phyloP scores from a whole-genome alignment of 495 filamentous ascomycete genomes.

The Penicillium egyptiacum region DNA sequence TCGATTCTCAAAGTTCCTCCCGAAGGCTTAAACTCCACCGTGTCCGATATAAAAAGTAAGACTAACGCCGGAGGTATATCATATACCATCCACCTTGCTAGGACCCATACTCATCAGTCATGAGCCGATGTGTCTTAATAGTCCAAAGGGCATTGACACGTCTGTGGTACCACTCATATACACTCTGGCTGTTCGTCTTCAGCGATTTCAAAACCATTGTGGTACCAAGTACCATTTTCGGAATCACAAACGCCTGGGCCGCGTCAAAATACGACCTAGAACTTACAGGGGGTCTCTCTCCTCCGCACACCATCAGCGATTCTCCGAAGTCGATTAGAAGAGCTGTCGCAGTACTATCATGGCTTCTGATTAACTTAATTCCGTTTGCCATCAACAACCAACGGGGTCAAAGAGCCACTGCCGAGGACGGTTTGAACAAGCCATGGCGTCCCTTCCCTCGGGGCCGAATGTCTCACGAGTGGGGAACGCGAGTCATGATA shows the following conservation, averaged over 20 bases:
- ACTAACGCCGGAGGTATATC: background rate
- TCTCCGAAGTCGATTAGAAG: background rate
- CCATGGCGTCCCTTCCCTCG: constrained; percentile 40
- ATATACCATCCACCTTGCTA: background rate
- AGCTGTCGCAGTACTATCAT: constrained; percentile 20
- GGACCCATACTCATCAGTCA: background rate
- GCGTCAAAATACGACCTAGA: constrained; percentile 7
- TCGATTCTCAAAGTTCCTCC: background rate
- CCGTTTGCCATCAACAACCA: constrained; percentile 39
- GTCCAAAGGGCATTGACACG: background rate
- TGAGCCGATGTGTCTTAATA: background rate
- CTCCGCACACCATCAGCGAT: background rate
- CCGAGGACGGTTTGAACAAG: constrained; percentile 39
- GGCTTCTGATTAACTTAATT: constrained; percentile 36
- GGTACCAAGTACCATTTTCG: constrained; percentile 38
- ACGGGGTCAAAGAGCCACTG: constrained; percentile 21
- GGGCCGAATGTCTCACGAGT: constrained; percentile 15
- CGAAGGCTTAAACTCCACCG: background rate
- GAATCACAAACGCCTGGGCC: constrained; percentile 33
- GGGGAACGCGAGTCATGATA: constrained; percentile 24
- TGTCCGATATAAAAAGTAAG: background rate
- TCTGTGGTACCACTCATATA: constrained; percentile 22
- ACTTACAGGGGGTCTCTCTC: background rate
- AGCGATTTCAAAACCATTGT: constrained; percentile 45
- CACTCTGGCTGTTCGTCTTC: constrained; percentile 41